Evolutionary conservation across 352 stramenopile genomes (phyloP), one percentile per base, ranked within the genome.

Genomic region (Globisporangium cylindrosporum): DNA sequence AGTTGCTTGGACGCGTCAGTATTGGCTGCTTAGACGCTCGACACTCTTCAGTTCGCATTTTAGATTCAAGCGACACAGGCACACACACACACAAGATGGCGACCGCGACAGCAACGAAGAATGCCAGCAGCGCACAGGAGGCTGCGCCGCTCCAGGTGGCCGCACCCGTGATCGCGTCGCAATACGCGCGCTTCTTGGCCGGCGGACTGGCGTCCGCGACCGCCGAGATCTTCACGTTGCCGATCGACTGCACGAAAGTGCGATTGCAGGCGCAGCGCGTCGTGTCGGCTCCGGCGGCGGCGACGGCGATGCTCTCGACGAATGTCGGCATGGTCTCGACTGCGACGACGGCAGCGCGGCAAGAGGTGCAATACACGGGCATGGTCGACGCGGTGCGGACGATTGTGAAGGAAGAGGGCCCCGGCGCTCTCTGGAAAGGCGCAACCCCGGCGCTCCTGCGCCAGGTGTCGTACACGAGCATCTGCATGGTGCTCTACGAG

Each of bases 171-270:
- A 61, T 43, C 24, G 82, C 92, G 46, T 65, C 84, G 58, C 82
- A 92, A 67, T 83, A 72, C 75, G 80, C 82, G 64, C 86, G 88
- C 34, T 93, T 95, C 66, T 25, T 92, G 22, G 82, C 86, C 3
- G 85, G 88, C 51, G 88, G 84, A 1, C 65, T 86, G 18, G 86
- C 85, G 22, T 89, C 86, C 0, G 85, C 73, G 29, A 90, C 84
- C 5, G 88, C 89, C 7, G 89, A 96, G 70, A 70, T 94, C 59
- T 74, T 90, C 38, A 96, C 89, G 62, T 69, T 96, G 59, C 89
- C 89, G 14, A 92, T 95, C 64, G 89, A 96, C 74, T 93, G 87
- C 74, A 92, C 86, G 56, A 96, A 96, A 69, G 85, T 94, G 60
- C 84, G 88, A 20, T 76, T 96, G 48, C 89, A 96, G 64, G 77